These are phyloP conservation scores for Salicornia ramosissima DNA, from an alignment of 148 eudicot species.

Conservation along the genomic window DNA sequence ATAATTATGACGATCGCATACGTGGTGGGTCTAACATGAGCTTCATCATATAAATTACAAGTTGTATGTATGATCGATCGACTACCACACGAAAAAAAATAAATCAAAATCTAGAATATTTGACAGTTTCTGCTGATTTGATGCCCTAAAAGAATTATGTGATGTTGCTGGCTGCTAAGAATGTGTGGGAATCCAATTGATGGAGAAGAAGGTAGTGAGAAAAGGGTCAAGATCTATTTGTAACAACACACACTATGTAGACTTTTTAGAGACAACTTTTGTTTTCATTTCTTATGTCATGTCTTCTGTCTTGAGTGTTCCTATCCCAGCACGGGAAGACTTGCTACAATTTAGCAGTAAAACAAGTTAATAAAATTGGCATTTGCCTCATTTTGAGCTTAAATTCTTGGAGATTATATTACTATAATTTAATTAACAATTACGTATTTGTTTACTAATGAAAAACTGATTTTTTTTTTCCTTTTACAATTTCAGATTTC, in stretches of 20 bases:
- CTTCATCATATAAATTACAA: too few relatives aligned
- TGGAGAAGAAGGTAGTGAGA: not conserved
- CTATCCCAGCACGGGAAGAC: not conserved
- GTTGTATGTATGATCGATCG: too few relatives aligned
- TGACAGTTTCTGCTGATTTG: too few relatives aligned
- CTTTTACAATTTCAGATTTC: too few relatives aligned
- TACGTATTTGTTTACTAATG: too few relatives aligned
- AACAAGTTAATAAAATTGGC: not conserved
- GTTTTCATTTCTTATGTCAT: not conserved
- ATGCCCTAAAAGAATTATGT: not conserved
- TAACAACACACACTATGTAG: not conserved
- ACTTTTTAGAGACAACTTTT: not conserved
- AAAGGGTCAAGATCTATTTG: not conserved
- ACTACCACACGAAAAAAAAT: too few relatives aligned
- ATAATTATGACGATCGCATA: constrained; percentile 23
- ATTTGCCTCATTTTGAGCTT: too few relatives aligned
- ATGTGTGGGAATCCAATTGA: not conserved
- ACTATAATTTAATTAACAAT: too few relatives aligned
- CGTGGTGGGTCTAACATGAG: not conserved
- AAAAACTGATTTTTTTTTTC: too few relatives aligned
- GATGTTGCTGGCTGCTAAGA: not conserved
- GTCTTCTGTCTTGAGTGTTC: not conserved
- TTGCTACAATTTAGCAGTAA: not conserved
- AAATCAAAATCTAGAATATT: too few relatives aligned
- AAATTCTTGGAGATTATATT: too few relatives aligned